phyloP scores from a whole-genome alignment of 2,329 filamentous ascomycete genomes.

The Fusarium heterosporum region DNA sequence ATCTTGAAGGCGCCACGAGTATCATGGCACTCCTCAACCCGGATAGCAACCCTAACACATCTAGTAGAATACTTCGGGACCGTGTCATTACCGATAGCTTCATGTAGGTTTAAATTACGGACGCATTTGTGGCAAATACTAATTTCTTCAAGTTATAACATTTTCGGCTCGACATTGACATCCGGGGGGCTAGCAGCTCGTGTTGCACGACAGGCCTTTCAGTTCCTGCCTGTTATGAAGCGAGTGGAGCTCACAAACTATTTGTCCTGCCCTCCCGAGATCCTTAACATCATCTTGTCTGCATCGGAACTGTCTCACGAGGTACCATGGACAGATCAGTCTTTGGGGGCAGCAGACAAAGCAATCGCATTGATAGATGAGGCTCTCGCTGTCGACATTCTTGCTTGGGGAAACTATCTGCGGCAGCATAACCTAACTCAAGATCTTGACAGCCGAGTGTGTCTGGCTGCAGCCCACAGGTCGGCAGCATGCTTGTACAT shows the following conservation, averaged over 20 bases:
- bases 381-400: conserved; percentile 57
- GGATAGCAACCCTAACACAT: conserved; percentile 45
- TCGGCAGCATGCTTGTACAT: conserved; percentile 62
- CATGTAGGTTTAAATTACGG: conserved; percentile 53
- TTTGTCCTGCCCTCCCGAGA: conserved; percentile 57
- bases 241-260: conserved; percentile 58
- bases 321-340: conserved; percentile 49
- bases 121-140: conserved; percentile 16
- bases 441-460: conserved; percentile 57
- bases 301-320: conserved; percentile 59
- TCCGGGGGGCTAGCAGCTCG: conserved; percentile 53
- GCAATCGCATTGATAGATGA: conserved; percentile 56
- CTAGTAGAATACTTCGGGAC: conserved; percentile 56
- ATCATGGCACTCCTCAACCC: conserved; percentile 55
- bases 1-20: conserved; percentile 59
- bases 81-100: conserved; percentile 62
- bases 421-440: conserved; percentile 51
- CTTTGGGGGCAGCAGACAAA: conserved; percentile 51
- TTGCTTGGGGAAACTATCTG: conserved; percentile 57
- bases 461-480: conserved; percentile 60
- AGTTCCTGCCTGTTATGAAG: conserved; percentile 55
- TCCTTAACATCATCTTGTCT: conserved; percentile 59
- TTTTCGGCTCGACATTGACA: conserved; percentile 55
- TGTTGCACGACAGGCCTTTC: conserved; percentile 55
- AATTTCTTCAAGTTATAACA: conserved; percentile 53